Percentiles rank a stretch among this genome's conserved stretches.
These are phyloP conservation scores for Fraxinus velutina DNA, from an alignment of 305 asterid species.

Conservation along the genomic window DNA sequence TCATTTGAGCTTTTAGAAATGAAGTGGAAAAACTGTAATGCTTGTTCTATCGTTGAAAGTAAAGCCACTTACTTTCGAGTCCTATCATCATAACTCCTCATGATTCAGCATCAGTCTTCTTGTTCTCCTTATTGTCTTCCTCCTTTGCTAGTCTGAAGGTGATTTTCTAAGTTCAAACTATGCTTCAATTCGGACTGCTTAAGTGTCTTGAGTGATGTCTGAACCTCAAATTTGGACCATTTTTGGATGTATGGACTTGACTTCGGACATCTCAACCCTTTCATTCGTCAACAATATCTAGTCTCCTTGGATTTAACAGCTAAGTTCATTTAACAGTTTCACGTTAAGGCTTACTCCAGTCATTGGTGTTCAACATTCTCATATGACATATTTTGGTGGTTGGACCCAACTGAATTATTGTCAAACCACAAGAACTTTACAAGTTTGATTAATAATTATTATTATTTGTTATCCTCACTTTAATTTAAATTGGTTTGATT, in stretches of 20 bases:
- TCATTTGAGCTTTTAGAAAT: neutral
- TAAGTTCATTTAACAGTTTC: neutral
- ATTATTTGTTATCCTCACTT: neutral
- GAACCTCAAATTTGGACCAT: neutral
- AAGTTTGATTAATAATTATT: neutral
- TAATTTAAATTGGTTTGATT: neutral
- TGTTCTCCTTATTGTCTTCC: neutral
- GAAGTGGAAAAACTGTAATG: neutral
- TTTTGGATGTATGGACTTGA: neutral
- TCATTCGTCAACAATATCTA: neutral
- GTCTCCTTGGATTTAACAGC: neutral
- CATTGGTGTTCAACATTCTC: neutral
- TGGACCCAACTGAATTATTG: neutral
- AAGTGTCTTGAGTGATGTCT: neutral
- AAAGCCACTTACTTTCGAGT: neutral
- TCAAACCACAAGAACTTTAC: neutral
- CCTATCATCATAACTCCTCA: neutral
- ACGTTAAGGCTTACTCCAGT: neutral
- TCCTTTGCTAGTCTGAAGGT: neutral
- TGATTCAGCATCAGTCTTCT: neutral
- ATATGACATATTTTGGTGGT: neutral
- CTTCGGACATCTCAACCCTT: neutral
- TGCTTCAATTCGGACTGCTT: neutral
- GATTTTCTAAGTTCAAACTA: neutral
- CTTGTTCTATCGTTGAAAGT: neutral